Percentiles rank a stretch among this genome's conserved stretches.
phyloP scores from a whole-genome alignment of 2,329 filamentous ascomycete genomes.

The Fusarium sarcochroum region DNA sequence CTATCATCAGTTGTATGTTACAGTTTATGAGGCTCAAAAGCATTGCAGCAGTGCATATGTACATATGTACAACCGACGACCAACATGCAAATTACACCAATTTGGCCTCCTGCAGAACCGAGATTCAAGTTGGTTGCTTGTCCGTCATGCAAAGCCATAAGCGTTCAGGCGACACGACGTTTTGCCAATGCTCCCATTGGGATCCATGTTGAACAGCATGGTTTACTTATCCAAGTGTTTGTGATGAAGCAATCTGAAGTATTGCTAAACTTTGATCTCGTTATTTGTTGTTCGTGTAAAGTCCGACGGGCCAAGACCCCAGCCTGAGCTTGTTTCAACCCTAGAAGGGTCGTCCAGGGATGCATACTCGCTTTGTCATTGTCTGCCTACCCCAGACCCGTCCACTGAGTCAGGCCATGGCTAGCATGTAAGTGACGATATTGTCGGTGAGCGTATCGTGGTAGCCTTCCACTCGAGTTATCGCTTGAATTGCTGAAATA shows the following conservation, averaged over 20 bases:
- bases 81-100: slow-evolving; percentile 19
- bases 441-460: slow-evolving; percentile 32
- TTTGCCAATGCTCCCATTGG: background rate
- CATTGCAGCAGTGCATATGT: background rate
- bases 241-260: slow-evolving; percentile 24
- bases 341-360: slow-evolving; percentile 24
- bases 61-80: slow-evolving; percentile 5
- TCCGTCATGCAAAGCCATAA: slow-evolving; percentile 20
- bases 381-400: slow-evolving; percentile 45
- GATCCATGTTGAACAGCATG: background rate
- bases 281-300: background rate
- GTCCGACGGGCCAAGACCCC: slow-evolving; percentile 29
- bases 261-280: slow-evolving; percentile 13
- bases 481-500: background rate
- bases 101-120: slow-evolving; percentile 22
- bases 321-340: slow-evolving; percentile 43
- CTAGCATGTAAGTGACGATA: slow-evolving; percentile 38
- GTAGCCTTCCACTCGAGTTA: background rate
- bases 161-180: slow-evolving; percentile 17
- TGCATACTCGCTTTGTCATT: slow-evolving; percentile 28
- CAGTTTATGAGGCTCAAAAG: slow-evolving; percentile 6
- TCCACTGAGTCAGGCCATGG: slow-evolving; percentile 39
- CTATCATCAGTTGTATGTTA: background rate
- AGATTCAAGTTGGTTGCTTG: slow-evolving; percentile 24
- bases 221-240: background rate